Conservation (phyloP, 495 filamentous ascomycete genomes). For the Viridothelium virens region DNA sequence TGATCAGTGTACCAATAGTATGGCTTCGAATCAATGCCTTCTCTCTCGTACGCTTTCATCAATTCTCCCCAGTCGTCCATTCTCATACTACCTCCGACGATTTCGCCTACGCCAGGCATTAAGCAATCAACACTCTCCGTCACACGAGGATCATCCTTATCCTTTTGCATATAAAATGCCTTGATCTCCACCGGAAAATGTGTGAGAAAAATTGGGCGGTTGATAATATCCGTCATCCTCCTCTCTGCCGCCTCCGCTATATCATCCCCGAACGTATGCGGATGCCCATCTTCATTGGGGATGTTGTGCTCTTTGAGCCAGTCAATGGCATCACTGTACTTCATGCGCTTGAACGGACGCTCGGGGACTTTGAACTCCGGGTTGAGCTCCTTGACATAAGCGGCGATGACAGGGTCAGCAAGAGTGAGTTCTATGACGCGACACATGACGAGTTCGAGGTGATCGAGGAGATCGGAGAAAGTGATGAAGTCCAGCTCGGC, state of each 20-base stretch:
- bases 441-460: slow-evolving; percentile 85
- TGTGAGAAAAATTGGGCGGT: slow-evolving; percentile 88
- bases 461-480: slow-evolving; percentile 84
- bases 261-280: slow-evolving; percentile 90
- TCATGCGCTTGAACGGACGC: slow-evolving; percentile 91
- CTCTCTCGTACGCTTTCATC: slow-evolving; percentile 77
- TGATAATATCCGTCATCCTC: slow-evolving; percentile 93
- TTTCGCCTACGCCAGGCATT: slow-evolving; percentile 96
- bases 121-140: slow-evolving; percentile 95
- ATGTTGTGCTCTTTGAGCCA: slow-evolving; percentile 89
- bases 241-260: slow-evolving; percentile 98
- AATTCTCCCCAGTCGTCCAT: slow-evolving; percentile 91
- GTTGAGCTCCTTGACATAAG: slow-evolving; percentile 76
- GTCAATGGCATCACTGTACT: slow-evolving; percentile 84
- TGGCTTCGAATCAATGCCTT: slow-evolving; percentile 73
- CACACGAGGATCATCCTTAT: slow-evolving; percentile 67
- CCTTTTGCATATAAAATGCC: slow-evolving; percentile 99
- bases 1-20: slow-evolving; percentile 99
- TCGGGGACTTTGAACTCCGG: slow-evolving; percentile 71
- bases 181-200: slow-evolving; percentile 98
- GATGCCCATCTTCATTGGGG: slow-evolving; percentile 81
- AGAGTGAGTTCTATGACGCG: slow-evolving; percentile 71
- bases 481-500: slow-evolving; percentile 94
- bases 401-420: slow-evolving; percentile 59
- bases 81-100: slow-evolving; percentile 94